Evolutionary conservation across 108 stramenopile species (phyloP).

Genomic region (Seminavis robusta): DNA sequence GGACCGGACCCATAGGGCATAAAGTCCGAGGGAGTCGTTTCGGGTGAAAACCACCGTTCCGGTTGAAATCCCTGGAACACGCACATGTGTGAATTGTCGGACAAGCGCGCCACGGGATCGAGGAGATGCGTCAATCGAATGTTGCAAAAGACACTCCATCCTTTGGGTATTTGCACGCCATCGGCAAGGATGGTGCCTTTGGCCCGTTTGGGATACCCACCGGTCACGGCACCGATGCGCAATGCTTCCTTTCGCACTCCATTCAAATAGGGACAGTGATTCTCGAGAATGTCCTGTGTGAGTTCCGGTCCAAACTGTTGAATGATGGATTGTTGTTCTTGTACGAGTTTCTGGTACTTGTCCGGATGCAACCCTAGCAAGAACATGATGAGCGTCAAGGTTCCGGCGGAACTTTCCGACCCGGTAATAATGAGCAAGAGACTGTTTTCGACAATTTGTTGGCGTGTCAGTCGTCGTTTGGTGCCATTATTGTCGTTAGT

Average conservation of each 20-base stretch:
- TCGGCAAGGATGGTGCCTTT: constrained; percentile 37
- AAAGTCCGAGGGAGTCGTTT: constrained; percentile 30
- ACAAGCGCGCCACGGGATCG: too few species aligned
- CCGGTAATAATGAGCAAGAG: constrained; percentile 46
- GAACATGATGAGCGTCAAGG: constrained; percentile 32
- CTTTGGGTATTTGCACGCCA: constrained; percentile 43
- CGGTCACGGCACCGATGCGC: constrained; percentile 29
- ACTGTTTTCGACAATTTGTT: constrained; percentile 39
- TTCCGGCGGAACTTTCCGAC: constrained; percentile 37
- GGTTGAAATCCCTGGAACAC: constrained; percentile 30
- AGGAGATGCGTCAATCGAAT: constrained; percentile 26
- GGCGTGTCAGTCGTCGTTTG: constrained; percentile 15
- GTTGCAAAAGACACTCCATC: constrained; percentile 36
- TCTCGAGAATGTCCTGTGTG: constrained; percentile 30
- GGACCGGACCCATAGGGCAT: constrained; percentile 50
- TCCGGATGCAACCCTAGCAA: constrained; percentile 40
- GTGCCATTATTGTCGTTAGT: too few species aligned
- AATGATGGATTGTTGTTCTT: constrained; percentile 36
- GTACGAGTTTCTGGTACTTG: constrained; percentile 29
- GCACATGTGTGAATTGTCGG: too few species aligned
- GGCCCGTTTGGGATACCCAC: constrained; percentile 23
- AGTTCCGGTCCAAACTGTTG: constrained; percentile 21
- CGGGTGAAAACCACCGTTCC: constrained; percentile 39
- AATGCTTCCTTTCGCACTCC: constrained; percentile 37
- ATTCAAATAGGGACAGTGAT: constrained; percentile 43